A percentile compares a stretch with the other conserved stretches of the same genome.
These are phyloP conservation scores for Pyricularia sp. DNA, from an alignment of 2,329 filamentous ascomycete species.

Conservation along the genomic window DNA sequence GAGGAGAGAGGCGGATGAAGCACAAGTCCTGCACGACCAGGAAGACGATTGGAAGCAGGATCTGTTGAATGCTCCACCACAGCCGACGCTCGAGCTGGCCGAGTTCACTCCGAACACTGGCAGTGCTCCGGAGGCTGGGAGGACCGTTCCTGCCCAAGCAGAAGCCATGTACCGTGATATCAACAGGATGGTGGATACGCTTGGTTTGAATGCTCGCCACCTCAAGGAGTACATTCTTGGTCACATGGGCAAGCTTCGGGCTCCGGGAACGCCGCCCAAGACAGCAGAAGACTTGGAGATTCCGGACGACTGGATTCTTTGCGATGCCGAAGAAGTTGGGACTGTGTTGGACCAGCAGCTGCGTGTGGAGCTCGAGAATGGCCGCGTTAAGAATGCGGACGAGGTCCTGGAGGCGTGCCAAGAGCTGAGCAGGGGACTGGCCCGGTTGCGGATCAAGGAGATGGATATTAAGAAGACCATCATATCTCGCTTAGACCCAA, in stretches of 20 bases:
- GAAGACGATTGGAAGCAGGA: slow-evolving; percentile 53
- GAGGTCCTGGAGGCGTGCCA: slow-evolving; percentile 56
- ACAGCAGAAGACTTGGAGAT: slow-evolving; percentile 56
- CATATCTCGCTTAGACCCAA: slow-evolving; percentile 53
- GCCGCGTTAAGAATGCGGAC: slow-evolving; percentile 54
- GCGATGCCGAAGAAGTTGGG: slow-evolving; percentile 59
- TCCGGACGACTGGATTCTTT: slow-evolving; percentile 58
- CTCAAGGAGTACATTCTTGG: slow-evolving; percentile 54
- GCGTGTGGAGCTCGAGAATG: slow-evolving; percentile 48
- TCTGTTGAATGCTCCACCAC: slow-evolving; percentile 40
- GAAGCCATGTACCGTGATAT: slow-evolving; percentile 65
- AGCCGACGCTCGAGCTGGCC: slow-evolving; percentile 49
- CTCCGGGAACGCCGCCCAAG: slow-evolving; percentile 34
- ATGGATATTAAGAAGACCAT: slow-evolving; percentile 70
- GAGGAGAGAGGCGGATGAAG: slow-evolving; percentile 43
- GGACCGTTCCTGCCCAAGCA: slow-evolving; percentile 48
- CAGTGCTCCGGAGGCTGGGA: slow-evolving; percentile 35
- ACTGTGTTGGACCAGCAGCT: slow-evolving; percentile 52
- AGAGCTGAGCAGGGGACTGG: slow-evolving; percentile 55
- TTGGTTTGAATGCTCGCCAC: slow-evolving; percentile 69
- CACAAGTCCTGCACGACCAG: slow-evolving; percentile 40
- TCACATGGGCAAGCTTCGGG: slow-evolving; percentile 38
- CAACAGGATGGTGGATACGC: slow-evolving; percentile 86
- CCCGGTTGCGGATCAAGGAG: slow-evolving; percentile 60
- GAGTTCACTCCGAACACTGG: slow-evolving; percentile 44